Evolutionary conservation across 2,329 filamentous ascomycete species (phyloP).

Genomic region (Fusarium siculi): DNA sequence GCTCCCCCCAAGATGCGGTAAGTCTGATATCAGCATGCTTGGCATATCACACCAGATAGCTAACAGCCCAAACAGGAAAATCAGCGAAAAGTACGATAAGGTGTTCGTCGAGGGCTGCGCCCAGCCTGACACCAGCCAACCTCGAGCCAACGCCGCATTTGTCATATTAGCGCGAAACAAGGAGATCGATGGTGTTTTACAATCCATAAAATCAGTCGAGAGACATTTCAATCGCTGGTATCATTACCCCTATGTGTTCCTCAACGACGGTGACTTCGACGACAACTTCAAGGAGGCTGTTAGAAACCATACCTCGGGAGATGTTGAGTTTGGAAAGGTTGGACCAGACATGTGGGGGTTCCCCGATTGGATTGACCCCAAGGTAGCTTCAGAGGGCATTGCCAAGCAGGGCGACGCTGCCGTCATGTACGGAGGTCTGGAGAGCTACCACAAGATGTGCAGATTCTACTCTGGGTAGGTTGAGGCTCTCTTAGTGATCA

Average conservation of each 20-base stretch:
- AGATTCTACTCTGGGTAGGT: slow-evolving; percentile 96
- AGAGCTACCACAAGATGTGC: slow-evolving; percentile 99
- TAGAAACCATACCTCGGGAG: slow-evolving; percentile 85
- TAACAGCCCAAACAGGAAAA: slow-evolving; percentile 73
- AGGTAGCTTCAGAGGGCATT: slow-evolving; percentile 95
- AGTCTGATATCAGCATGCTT: slow-evolving; percentile 42
- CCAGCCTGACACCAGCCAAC: slow-evolving; percentile 79
- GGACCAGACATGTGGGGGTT: slow-evolving; percentile 93
- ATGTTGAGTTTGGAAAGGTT: slow-evolving; percentile 95
- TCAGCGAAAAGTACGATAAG: slow-evolving; percentile 96
- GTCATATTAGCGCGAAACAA: slow-evolving; percentile 96
- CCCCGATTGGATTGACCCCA: slow-evolving; percentile 94
- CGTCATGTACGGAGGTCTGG: slow-evolving; percentile 99
- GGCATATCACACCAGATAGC: not conserved
- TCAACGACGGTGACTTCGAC: slow-evolving; percentile 98
- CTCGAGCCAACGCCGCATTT: slow-evolving; percentile 92
- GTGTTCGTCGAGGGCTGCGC: slow-evolving; percentile 93
- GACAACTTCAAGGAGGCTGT: slow-evolving; percentile 90
- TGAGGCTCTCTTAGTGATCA: not conserved
- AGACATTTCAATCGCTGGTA: slow-evolving; percentile 99
- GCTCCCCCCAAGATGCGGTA: slow-evolving; percentile 91
- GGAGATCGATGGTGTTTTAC: slow-evolving; percentile 93
- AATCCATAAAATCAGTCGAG: slow-evolving; percentile 97
- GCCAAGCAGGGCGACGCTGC: slow-evolving; percentile 95
- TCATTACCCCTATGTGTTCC: slow-evolving; percentile 97